Evolutionary conservation across 176 grass and related monocot species (phyloP), one percentile per base, ranked within the genome.

Genomic region (Oryza coarctata): DNA sequence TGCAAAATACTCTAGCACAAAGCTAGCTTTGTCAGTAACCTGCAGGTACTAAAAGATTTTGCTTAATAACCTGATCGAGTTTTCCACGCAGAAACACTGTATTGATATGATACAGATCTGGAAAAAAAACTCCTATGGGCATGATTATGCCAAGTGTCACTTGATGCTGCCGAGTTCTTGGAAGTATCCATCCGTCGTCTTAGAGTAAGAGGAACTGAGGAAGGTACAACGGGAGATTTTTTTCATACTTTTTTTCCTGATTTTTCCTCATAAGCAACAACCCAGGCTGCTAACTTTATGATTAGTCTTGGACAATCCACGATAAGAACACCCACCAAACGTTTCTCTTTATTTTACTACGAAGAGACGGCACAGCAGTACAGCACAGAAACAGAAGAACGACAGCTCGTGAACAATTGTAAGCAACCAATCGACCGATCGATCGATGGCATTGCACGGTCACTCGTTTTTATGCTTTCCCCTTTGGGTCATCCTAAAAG

Each of bases 311-410:
- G 4, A 1, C 3, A 12, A 40, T 25, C 52, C 40, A 31, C 49
- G 76, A 86, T 73, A 79, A 79, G 76, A 79, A 50, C 68, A 29
- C 27, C 0, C 50, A 36, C 34, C 45, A 17, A 4, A 49, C 49
- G 71, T 64, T 33, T 32, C 25, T 22, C 9, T 28, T 10, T 2
- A 9, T 35, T 71, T 73, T 11, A 47, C 0, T 20, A 40, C 13
- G 11, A 62, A 33, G 66, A 47, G 61, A 78, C 35, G 70, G 13
- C 83, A 6, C 14, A 63, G 17, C 35, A 22, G 17, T 4, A 52
- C 17, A 20, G 3, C 1, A 5, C 17, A 20, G 5, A 52, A 47
- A 30, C 29, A 62, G 47, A 2, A n/a, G 12, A 18, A 5, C 3
- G 68, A 70, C 38, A 45, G 39, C 5, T 45, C 22, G 9, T 40